Evolutionary conservation across 495 filamentous ascomycete genomes (phyloP), one percentile per base, ranked within the genome.

Genomic region (Lophiotrema nucula): DNA sequence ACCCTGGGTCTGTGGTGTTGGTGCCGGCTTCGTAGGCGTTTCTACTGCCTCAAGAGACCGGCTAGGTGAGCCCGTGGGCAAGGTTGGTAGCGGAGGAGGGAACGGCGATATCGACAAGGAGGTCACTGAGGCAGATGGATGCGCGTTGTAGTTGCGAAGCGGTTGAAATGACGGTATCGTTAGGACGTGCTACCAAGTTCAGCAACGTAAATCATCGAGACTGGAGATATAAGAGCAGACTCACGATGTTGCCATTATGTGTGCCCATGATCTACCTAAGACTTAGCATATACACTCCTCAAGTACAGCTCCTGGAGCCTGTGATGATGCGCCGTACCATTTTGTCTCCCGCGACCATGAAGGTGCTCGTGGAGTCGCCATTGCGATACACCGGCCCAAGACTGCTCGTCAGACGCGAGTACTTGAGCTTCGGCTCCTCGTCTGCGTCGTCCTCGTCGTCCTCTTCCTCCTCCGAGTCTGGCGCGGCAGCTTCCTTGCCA

Each of bases 381-480:
- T 95, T 95, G 47, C 89, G 84, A 76, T 97, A 98, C 44, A 96
- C 83, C 4, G 87, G 73, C 15, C 79, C 83, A 53, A 97, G 72
- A 58, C 86, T 84, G 46, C 83, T 85, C 13, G 93, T 97, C 54
- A 97, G 72, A 52, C 88, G 83, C 24, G 85, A 85, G 72, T 96
- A 96, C 74, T 98, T 97, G 62, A 98, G 79, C 66, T 84, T 88
- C 45, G 93, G 95, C 70, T 98, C 93, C n/a, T 96, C 92, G 6
- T 97, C 92, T 10, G 95, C 91, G 0, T 88, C 89, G 0, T 95
- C 85, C 0, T 84, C 85, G 0, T 85, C 85, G 11, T 70, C 67
- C 0, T 67, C 66, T 3, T 58, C 69, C 4, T 62, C 60, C 6
- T 62, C 62, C 4, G 53, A 43, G 8, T 62, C 64, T 16, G 35